phyloP scores from a whole-genome alignment of 805 yeast species.

The Dipodascus albidus region DNA sequence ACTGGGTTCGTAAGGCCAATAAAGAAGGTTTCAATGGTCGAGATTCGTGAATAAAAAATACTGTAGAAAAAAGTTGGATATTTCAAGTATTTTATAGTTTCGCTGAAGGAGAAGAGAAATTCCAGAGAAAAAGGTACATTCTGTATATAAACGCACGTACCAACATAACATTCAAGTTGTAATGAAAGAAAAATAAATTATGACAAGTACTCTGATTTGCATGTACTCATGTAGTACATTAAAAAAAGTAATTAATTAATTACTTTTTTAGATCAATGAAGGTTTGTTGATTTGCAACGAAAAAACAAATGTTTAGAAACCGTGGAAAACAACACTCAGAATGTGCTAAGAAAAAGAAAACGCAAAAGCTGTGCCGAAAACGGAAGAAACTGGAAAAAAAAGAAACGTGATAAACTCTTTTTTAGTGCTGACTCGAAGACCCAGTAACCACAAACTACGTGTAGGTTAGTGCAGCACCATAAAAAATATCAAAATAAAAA shows the following conservation, averaged over 20 bases:
- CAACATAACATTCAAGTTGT: neutral
- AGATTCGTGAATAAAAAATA: no score
- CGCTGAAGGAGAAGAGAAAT: neutral
- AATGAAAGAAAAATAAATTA: neutral
- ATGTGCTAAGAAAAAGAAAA: neutral
- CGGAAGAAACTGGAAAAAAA: neutral
- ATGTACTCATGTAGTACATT: neutral
- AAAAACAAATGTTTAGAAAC: neutral
- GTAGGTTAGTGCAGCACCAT: no score
- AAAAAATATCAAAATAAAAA: no score
- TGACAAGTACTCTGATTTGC: neutral
- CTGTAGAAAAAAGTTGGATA: neutral
- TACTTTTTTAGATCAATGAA: no score
- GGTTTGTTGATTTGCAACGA: no score
- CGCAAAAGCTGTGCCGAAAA: no score
- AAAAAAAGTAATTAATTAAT: no score
- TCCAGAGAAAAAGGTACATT: neutral
- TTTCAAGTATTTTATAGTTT: neutral
- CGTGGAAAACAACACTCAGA: neutral
- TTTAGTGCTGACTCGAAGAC: no score
- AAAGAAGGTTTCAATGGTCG: neutral
- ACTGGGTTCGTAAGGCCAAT: neutral
- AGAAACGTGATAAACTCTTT: no score
- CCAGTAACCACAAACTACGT: no score
- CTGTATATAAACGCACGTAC: neutral